Evolutionary conservation across 495 filamentous ascomycete species (phyloP).

Genomic region (Daldinia loculata): DNA sequence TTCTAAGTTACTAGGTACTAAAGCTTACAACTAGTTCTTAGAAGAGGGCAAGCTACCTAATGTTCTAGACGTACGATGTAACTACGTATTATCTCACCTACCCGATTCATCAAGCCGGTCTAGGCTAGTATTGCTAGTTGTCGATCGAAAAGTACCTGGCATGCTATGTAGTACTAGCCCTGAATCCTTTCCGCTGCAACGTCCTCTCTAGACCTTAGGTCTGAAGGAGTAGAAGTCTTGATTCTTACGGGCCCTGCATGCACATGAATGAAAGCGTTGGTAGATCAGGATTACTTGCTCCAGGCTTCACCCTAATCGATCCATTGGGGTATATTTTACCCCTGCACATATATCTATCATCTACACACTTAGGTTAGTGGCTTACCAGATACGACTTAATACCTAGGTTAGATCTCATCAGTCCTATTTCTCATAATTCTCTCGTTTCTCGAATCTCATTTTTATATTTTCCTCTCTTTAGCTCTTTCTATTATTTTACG

Average conservation of each 20-base stretch:
- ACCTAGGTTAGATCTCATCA: slow-evolving; percentile 14
- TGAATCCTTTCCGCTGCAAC: slow-evolving; percentile 32
- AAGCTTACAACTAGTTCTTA: neutral
- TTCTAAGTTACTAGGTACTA: neutral
- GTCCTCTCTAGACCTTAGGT: slow-evolving; percentile 10
- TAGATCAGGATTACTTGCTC: slow-evolving; percentile 17
- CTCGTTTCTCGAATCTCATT: slow-evolving; percentile 1
- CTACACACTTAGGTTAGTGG: slow-evolving; percentile 3
- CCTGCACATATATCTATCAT: slow-evolving; percentile 7
- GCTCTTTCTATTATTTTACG: neutral
- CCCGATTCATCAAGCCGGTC: neutral
- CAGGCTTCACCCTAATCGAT: slow-evolving; percentile 15
- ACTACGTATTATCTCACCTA: slow-evolving; percentile 1
- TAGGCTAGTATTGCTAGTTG: neutral
- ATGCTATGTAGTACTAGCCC: slow-evolving; percentile 10
- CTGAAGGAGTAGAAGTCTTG: slow-evolving; percentile 7
- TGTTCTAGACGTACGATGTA: neutral
- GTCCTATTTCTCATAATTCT: slow-evolving; percentile 17
- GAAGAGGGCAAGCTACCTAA: neutral
- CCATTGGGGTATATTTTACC: slow-evolving; percentile 17
- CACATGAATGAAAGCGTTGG: neutral
- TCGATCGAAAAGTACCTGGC: slow-evolving; percentile 16
- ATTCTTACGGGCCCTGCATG: neutral
- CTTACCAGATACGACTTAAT: slow-evolving; percentile 21
- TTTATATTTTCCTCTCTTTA: neutral